Percentiles rank a stretch among this genome's conserved stretches.
Conservation (phyloP, 495 filamentous ascomycete species). For the Penicillium taxi region DNA sequence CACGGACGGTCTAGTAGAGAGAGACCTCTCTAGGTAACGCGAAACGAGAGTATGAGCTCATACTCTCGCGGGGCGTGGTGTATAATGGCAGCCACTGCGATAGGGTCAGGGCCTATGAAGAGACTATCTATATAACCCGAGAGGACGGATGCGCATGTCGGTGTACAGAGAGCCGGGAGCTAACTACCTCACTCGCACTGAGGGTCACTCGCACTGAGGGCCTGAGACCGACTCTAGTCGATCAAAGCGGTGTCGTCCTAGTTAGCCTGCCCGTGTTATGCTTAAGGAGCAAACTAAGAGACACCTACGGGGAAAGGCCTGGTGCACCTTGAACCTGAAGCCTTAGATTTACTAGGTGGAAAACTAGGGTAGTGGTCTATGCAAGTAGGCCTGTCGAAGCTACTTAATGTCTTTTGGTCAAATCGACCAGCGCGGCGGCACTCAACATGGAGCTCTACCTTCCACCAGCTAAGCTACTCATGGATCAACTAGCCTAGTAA, state of each 20-base stretch:
- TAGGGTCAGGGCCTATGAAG: slow-evolving; percentile 8
- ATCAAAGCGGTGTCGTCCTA: no score
- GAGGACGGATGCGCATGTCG: slow-evolving; percentile 11
- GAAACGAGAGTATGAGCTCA: slow-evolving; percentile 5
- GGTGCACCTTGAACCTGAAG: background rate
- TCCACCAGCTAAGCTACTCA: no score
- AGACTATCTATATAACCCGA: slow-evolving; percentile 12
- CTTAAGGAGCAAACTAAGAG: no score
- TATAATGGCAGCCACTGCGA: slow-evolving; percentile 10
- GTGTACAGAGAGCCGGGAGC: slow-evolving; percentile 2
- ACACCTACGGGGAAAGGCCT: slow-evolving; percentile 8
- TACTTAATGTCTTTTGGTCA: slow-evolving; percentile 1
- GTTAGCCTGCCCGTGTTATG: no score
- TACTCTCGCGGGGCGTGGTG: slow-evolving; percentile 6
- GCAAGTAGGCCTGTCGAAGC: slow-evolving; percentile 8
- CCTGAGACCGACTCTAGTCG: no score
- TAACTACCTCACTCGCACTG: slow-evolving; percentile 8
- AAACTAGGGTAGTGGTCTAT: slow-evolving; percentile 5
- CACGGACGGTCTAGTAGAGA: slow-evolving; percentile 9
- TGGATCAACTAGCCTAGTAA: no score
- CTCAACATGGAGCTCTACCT: no score
- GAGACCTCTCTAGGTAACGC: slow-evolving; percentile 10
- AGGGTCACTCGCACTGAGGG: slow-evolving; percentile 10
- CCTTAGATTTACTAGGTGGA: background rate
- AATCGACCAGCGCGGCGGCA: background rate